Percentiles rank a stretch among this genome's conserved stretches.
Conservation (phyloP, 2,329 filamentous ascomycete species). For the Beauveria bassiana region DNA sequence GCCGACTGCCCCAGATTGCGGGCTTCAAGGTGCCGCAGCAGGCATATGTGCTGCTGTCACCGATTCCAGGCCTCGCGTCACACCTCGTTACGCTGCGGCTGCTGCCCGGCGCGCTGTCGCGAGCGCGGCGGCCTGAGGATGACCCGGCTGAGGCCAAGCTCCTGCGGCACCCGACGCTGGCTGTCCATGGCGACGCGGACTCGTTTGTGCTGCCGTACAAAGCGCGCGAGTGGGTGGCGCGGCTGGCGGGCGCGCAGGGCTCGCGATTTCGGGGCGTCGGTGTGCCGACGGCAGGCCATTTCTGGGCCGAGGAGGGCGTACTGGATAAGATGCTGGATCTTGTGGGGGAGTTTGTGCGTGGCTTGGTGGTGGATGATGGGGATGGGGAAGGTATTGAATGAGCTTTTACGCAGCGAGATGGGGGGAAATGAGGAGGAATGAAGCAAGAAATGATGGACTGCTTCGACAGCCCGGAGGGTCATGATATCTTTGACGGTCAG, state of each 20-base stretch:
- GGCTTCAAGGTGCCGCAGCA: slow-evolving; percentile 30
- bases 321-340: slow-evolving; percentile 26
- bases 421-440: no score
- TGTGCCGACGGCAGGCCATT: slow-evolving; percentile 50
- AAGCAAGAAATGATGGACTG: no score
- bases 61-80: slow-evolving; percentile 52
- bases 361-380: slow-evolving; percentile 4
- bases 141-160: slow-evolving; percentile 46
- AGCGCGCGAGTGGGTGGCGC: slow-evolving; percentile 57
- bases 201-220: slow-evolving; percentile 60
- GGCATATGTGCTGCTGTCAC: slow-evolving; percentile 61
- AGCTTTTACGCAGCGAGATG: background rate
- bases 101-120: slow-evolving; percentile 23
- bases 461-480: no score
- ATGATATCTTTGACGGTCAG: no score
- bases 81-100: slow-evolving; percentile 56
- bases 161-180: slow-evolving; percentile 52
- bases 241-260: slow-evolving; percentile 34
- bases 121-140: slow-evolving; percentile 14
- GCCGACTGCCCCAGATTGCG: slow-evolving; percentile 23
- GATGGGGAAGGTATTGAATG: no score
- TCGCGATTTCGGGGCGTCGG: slow-evolving; percentile 42
- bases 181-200: slow-evolving; percentile 69
- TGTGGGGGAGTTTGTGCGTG: slow-evolving; percentile 21
- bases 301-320: slow-evolving; percentile 52